phyloP scores from a whole-genome alignment of 1,284 basidiomycete genomes.

The Xerocomus minutiporus region DNA sequence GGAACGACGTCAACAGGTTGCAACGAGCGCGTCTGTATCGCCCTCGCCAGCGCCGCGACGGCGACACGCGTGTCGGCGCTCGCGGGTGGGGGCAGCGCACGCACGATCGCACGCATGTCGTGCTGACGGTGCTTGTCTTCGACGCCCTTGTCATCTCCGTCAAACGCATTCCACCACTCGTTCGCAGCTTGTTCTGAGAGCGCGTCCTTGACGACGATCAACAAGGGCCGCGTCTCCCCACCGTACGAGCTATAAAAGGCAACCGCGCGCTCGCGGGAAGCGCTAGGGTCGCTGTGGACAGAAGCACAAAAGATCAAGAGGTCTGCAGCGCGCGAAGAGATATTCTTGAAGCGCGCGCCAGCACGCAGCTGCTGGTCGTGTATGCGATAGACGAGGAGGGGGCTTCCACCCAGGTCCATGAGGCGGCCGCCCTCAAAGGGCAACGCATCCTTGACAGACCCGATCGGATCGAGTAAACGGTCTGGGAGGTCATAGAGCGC shows the following conservation, averaged over 20 bases:
- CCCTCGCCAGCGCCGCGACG: constrained; percentile 9
- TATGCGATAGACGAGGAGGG: constrained; percentile 23
- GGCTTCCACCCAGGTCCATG: constrained; percentile 19
- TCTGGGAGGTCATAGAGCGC: constrained; percentile 25
- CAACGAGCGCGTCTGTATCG: constrained; percentile 23
- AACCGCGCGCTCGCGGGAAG: constrained; percentile 13
- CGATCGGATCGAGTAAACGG: neutral
- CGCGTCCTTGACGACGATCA: constrained; percentile 26
- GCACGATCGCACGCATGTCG: constrained; percentile 20
- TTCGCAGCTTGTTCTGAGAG: constrained; percentile 18
- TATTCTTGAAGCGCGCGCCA: constrained; percentile 24
- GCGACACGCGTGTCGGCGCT: neutral
- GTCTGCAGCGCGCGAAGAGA: constrained; percentile 21
- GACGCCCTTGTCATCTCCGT: neutral
- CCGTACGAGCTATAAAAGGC: constrained; percentile 24
- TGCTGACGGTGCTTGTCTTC: neutral
- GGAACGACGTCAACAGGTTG: constrained; percentile 22
- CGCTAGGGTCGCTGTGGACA: neutral
- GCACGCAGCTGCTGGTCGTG: constrained; percentile 20
- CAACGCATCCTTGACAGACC: constrained; percentile 10
- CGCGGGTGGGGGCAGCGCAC: constrained; percentile 17
- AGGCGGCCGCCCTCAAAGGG: constrained; percentile 19
- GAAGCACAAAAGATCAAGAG: constrained; percentile 27
- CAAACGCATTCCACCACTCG: constrained; percentile 20
- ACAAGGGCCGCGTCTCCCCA: constrained; percentile 25